Evolutionary conservation across 164 flowering plant species (phyloP).

Genomic region (Macadamia tetraphylla): DNA sequence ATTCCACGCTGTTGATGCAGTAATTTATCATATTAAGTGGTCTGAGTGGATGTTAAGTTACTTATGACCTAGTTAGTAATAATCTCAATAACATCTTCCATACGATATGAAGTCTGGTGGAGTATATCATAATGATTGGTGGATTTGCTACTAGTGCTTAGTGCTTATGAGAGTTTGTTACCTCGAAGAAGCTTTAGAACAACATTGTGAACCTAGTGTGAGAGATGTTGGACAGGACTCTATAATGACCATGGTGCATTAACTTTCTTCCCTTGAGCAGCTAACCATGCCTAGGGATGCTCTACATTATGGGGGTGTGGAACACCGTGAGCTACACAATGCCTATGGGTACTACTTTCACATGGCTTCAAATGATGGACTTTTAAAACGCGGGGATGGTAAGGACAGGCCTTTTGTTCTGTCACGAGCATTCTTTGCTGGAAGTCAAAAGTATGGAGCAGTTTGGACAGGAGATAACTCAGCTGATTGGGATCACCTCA

Average conservation of each 20-base stretch:
- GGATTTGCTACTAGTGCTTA: too few species aligned
- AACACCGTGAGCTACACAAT: conserved; percentile 92
- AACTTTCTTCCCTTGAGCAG: conserved; percentile 29
- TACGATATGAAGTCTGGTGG: too few species aligned
- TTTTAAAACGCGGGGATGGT: conserved; percentile 75
- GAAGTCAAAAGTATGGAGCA: conserved; percentile 91
- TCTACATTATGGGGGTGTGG: conserved; percentile 75
- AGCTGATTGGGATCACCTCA: conserved; percentile 95
- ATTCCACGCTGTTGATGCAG: too few species aligned
- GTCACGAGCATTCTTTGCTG: conserved; percentile 92
- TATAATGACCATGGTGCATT: background rate
- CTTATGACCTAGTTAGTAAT: too few species aligned
- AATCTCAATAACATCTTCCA: too few species aligned
- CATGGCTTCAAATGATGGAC: conserved; percentile 90
- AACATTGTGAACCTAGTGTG: too few species aligned
- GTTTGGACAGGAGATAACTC: conserved; percentile 98
- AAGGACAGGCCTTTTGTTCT: conserved; percentile 96
- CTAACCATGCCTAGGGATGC: conserved; percentile 98
- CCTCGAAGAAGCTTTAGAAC: too few species aligned
- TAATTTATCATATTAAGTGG: too few species aligned
- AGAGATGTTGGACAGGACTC: too few species aligned
- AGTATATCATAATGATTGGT: too few species aligned
- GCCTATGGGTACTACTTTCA: conserved; percentile 94
- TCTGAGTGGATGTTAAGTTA: too few species aligned
- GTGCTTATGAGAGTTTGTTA: too few species aligned